phyloP scores from a whole-genome alignment of 2,329 filamentous ascomycete genomes.

The Alternaria arbusti region DNA sequence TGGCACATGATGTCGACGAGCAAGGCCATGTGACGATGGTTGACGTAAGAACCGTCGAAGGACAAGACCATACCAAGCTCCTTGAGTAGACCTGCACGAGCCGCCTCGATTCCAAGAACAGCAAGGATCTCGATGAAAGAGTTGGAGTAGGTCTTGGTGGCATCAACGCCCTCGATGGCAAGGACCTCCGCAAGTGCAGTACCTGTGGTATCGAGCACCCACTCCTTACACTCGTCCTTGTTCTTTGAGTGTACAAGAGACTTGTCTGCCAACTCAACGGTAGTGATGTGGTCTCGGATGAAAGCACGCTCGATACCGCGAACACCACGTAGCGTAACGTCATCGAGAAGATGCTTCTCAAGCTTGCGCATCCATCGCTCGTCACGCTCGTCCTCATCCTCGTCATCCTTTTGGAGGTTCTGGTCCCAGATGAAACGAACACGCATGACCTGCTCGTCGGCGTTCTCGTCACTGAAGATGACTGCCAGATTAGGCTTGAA shows the following conservation, averaged over 20 bases:
- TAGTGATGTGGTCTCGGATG: conserved; percentile 65
- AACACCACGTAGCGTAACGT: conserved; percentile 88
- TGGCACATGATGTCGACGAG: conserved; percentile 98
- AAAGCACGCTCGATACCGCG: conserved; percentile 89
- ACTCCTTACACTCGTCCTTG: conserved; percentile 81
- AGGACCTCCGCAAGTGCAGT: conserved; percentile 85
- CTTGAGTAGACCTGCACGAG: conserved; percentile 81
- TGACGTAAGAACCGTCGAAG: conserved; percentile 99
- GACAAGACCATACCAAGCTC: conserved; percentile 93
- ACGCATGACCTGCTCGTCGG: conserved; percentile 91
- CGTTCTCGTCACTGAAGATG: conserved; percentile 98
- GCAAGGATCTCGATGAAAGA: conserved; percentile 94
- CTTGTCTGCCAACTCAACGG: conserved; percentile 72
- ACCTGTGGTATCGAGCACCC: conserved; percentile 94
- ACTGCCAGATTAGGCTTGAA: conserved; percentile 79
- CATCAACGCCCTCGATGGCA: conserved; percentile 85
- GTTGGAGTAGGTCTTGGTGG: conserved; percentile 87
- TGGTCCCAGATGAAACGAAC: conserved; percentile 75
- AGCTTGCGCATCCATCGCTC: conserved; percentile 81
- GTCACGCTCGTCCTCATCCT: conserved; percentile 79
- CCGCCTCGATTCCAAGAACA: conserved; percentile 95
- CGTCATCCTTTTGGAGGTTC: conserved; percentile 68
- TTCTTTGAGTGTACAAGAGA: conserved; percentile 75
- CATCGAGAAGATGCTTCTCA: conserved; percentile 89
- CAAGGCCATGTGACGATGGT: conserved; percentile 94